Base-by-base conservation (phyloP, 208 protist species). In the Leishmania braziliensis region DNA sequence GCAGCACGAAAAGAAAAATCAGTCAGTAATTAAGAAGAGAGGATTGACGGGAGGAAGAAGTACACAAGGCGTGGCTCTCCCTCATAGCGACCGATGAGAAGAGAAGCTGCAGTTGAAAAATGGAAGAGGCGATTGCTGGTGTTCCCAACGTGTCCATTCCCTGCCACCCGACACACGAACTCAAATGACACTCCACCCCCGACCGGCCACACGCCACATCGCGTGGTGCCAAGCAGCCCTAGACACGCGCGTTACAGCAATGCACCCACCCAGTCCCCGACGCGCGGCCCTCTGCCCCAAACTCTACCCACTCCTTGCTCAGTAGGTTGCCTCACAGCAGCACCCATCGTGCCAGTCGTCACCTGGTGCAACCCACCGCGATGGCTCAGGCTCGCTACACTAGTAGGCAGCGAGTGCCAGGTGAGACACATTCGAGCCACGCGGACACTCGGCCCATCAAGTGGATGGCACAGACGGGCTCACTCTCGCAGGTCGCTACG, bases 1-100 rank as follows among this genome's bases (percentile, higher is more conserved):
- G 18, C 26, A 18, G 23, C 48, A 63, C 33, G 16, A 16, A 56
- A 70, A 74, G 16, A 83, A 79, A 62, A 78, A 56, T 56, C 33
- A 77, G 26, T 29, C 6, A 12, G 58, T 60, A 51, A 4, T 26
- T 72, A 53, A 2, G 46, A 43, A 75, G 26, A 18, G 8, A 14
- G 53, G 69, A 43, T n/a, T 50, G 53, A 26, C 6, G 69, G 53
- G 69, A 51, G n/a, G 69, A 12, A 48, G 20, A 51, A 50, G 53
- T 18, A 10, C 33, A 62, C 43, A 39, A 39, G 50, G 14, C 29
- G 58, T 29, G 26, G 9, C 14, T 16, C 3, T 29, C 29, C 26
- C 58, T 16, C 58, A 63, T 9, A 26, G 58, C 8, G 58, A 14
- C 5, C 26, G 20, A 29, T 63, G 8, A 10, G 8, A 33, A 26